Evolutionary conservation across 257 asterid genomes (phyloP), one percentile per base, ranked within the genome.

Genomic region (Ilex asprella): DNA sequence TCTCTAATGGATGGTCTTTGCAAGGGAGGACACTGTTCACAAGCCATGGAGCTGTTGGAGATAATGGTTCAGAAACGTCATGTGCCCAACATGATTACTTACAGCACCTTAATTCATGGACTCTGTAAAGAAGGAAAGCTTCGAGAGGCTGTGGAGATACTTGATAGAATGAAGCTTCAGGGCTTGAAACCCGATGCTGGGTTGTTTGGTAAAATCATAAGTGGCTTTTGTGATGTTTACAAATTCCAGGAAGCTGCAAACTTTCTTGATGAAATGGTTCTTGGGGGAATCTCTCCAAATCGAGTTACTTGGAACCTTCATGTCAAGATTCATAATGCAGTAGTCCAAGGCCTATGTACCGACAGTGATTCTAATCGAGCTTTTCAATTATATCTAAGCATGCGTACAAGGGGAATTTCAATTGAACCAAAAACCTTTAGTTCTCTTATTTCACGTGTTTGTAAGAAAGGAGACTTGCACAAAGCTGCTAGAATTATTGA

Each of bases 171-270:
- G 89, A 87, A 89, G 87, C 89, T 93, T 55, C 96, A 87, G 78
- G 96, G 88, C 68, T 70, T 86, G 82, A 85, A 85, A 79, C 96
- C 96, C 16, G 99, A 89, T 73, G 97, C 88, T 0, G 96, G 96
- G 46, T 65, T 89, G 73, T 93, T 87, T 70, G 81, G 84, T 21
- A 89, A 89, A 72, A 63, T 93, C 31, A 78, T 87, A 31, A 74
- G 72, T 61, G 84, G 82, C 39, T 84, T 80, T 68, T 87, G 95
- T 70, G 94, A 81, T 55, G 58, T 64, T 15, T 55, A 64, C 52
- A 84, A 85, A 75, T 89, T 83, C 63, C 77, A 70, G 39, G 88
- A 82, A 77, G 99, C 97, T 11, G 91, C 96, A 31, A 85, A 82
- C 70, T 85, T 85, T 61, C 94, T 93, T 16, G 97, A 87, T 73